A percentile compares a stretch with the other conserved stretches of the same genome.
Evolutionary conservation across 2,329 filamentous ascomycete species (phyloP).

Genomic region (Ophiostoma tasmaniense): DNA sequence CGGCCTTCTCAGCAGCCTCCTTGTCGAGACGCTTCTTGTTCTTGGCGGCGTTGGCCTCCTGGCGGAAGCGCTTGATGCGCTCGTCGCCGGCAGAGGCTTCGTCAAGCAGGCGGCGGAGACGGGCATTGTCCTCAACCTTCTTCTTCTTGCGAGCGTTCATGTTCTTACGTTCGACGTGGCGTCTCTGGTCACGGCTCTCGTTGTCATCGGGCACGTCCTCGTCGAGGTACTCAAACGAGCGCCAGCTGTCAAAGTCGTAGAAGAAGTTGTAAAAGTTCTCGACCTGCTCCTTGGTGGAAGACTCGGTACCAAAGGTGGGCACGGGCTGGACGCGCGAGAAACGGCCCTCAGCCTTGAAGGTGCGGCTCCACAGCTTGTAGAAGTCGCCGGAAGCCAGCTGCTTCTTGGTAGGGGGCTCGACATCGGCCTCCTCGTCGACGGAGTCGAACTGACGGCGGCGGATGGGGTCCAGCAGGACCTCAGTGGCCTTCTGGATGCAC

Average conservation of each 20-base stretch:
- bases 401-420: slow-evolving; percentile 90
- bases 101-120: slow-evolving; percentile 83
- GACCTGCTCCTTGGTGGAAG: slow-evolving; percentile 79
- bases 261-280: slow-evolving; percentile 99
- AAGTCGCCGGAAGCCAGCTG: slow-evolving; percentile 71
- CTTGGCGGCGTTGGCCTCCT: slow-evolving; percentile 86
- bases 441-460: slow-evolving; percentile 95
- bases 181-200: slow-evolving; percentile 98
- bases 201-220: slow-evolving; percentile 98
- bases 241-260: slow-evolving; percentile 99
- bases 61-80: slow-evolving; percentile 94
- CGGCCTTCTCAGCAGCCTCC: slow-evolving; percentile 83
- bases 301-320: slow-evolving; percentile 73
- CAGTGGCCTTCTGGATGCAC: slow-evolving; percentile 97
- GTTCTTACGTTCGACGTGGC: slow-evolving; percentile 97
- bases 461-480: slow-evolving; percentile 82
- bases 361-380: slow-evolving; percentile 87
- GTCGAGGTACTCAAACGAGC: slow-evolving; percentile 94
- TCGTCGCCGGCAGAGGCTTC: slow-evolving; percentile 77
- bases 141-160: slow-evolving; percentile 96
- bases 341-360: slow-evolving; percentile 85
- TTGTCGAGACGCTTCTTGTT: slow-evolving; percentile 89
- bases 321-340: slow-evolving; percentile 91
- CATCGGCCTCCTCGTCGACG: slow-evolving; percentile 86
- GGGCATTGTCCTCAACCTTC: slow-evolving; percentile 94